These are phyloP conservation scores for Begonia loranthoides DNA, from an alignment of 306 rosid genomes.

Conservation along the genomic window DNA sequence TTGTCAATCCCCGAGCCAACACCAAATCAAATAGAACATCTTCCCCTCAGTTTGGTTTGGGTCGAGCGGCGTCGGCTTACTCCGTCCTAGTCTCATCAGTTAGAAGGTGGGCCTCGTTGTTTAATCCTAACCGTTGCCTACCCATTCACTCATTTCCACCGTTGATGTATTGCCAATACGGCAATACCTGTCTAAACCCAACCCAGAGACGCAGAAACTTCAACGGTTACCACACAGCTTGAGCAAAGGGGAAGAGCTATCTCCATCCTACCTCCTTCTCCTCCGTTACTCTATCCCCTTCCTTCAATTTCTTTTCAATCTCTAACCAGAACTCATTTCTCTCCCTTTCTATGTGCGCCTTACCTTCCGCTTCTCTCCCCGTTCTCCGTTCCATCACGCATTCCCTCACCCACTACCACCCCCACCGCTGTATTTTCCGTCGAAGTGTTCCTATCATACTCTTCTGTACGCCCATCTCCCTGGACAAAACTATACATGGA, in stretches of 20 bases:
- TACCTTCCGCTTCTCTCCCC: constrained; percentile 9
- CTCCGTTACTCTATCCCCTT: neutral
- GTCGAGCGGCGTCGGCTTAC: too few relatives aligned
- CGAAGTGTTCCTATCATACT: constrained; percentile 1
- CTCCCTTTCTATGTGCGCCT: constrained; percentile 13
- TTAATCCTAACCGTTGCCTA: too few relatives aligned
- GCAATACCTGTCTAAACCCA: too few relatives aligned
- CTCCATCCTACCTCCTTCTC: constrained; percentile 5
- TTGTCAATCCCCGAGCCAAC: too few relatives aligned
- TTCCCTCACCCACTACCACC: constrained; percentile 7
- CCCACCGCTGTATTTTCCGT: constrained; percentile 1
- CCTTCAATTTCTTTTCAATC: neutral
- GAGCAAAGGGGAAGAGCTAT: neutral
- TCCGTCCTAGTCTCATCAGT: too few relatives aligned
- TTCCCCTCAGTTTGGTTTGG: too few relatives aligned
- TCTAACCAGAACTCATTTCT: neutral
- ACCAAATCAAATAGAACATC: too few relatives aligned
- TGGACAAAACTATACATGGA: neutral
- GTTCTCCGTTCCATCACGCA: constrained; percentile 15
- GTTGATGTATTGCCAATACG: too few relatives aligned
- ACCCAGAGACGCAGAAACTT: too few relatives aligned
- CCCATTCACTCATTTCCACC: too few relatives aligned
- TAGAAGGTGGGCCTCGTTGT: too few relatives aligned
- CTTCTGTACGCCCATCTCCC: neutral
- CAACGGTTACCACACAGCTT: too few relatives aligned